phyloP scores from a whole-genome alignment of 2,329 filamentous ascomycete species.

The Aspergillus sp. region DNA sequence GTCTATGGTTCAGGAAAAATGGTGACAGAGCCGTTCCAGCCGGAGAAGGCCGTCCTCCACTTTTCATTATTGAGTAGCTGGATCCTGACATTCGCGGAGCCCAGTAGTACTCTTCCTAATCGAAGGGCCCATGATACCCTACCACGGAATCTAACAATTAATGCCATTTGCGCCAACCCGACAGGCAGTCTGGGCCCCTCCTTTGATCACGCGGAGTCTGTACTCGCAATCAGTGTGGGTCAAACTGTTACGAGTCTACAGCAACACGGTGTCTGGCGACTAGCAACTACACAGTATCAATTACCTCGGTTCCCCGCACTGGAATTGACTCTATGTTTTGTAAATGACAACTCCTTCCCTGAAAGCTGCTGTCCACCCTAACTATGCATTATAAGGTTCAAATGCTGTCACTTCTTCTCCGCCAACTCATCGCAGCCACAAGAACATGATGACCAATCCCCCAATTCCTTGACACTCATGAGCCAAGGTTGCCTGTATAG shows the following conservation, averaged over 20 bases:
- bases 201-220: not conserved
- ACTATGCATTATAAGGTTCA: no score
- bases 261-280: not conserved
- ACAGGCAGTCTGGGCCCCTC: not conserved
- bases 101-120: not conserved
- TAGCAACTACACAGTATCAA: not conserved
- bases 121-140: not conserved
- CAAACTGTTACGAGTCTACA: not conserved
- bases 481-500: not conserved
- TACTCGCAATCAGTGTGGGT: not conserved
- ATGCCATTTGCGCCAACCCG: not conserved
- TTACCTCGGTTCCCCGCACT: not conserved
- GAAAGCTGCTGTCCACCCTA: not conserved
- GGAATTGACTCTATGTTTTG: not conserved
- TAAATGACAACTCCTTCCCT: not conserved
- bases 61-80: not conserved
- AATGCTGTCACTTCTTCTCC: no score
- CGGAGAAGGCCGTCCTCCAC: not conserved
- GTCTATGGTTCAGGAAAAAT: not conserved
- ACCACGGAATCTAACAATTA: not conserved
- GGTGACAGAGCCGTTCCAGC: not conserved
- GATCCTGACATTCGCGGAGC: not conserved
- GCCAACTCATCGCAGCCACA: no score
- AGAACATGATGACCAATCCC: no score
- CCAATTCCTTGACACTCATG: not conserved